phyloP scores from a whole-genome alignment of 768 basidiomycete species.

The Leucosporidium creatinivorum region DNA sequence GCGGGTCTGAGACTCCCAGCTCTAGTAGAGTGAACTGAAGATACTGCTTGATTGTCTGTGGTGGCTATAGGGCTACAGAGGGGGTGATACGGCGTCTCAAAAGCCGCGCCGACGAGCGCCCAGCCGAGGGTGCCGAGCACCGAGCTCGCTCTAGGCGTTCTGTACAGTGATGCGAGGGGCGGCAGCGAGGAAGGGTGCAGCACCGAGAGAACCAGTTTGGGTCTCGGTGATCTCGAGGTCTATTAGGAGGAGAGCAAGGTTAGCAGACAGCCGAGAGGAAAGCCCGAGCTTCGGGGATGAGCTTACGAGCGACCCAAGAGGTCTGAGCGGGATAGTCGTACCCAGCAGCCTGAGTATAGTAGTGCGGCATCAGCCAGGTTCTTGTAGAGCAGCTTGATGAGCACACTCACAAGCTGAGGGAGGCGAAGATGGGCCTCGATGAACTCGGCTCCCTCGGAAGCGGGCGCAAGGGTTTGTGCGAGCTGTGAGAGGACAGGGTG shows the following conservation, averaged over 20 bases:
- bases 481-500: too few species aligned
- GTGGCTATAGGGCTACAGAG: too few species aligned
- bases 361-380: too few species aligned
- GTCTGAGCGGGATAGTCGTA: background rate
- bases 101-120: too few species aligned
- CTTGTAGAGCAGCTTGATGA: too few species aligned
- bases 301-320: background rate
- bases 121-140: too few species aligned
- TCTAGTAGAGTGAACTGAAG: too few species aligned
- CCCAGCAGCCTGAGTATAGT: too few species aligned
- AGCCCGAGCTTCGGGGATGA: background rate
- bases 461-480: background rate
- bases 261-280: too few species aligned
- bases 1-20: too few species aligned
- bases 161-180: background rate
- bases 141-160: background rate
- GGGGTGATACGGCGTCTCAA: too few species aligned
- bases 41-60: too few species aligned
- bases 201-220: background rate
- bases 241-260: background rate
- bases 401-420: background rate
- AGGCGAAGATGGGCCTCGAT: background rate
- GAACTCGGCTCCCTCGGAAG: background rate
- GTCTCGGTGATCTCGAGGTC: constrained; percentile 2
- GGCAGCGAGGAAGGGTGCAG: background rate